Base-by-base conservation (phyloP, 169 alveolate genomes). In the Plasmodium coatneyi region DNA sequence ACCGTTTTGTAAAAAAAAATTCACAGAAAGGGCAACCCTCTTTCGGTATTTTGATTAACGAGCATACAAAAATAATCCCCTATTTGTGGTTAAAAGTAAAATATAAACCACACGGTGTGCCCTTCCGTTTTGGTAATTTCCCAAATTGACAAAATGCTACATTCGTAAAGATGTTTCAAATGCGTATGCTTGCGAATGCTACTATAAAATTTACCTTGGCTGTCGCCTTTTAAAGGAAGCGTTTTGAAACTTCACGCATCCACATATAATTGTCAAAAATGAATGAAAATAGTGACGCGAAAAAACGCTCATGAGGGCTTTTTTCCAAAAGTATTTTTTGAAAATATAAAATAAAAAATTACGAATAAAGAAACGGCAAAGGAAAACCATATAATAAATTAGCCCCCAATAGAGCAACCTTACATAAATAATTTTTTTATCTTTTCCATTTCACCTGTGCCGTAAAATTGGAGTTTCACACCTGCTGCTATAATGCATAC, bases 241-340 rank as follows among this genome's bases (percentile, higher is more conserved):
- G 30, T 56, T 56, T 19, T 56, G 32, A 56, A 56, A 56, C 72
- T 56, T 56, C 32, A 56, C 10, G 22, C 72, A 56, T 56, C 30
- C 72, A 56, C 72, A 10, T 1, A 43, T 32, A 32, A 43, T 43
- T 43, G 16, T 9, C 72, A 56, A 56, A 22, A 56, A 56, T 14
- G 72, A 19, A 80, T 22, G 34, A n/a, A 28, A 56, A 83, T 66
- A n/a, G 71, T 83, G 25, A 83, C 32, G 71, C 32, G 25, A 56
- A 56, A 56, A 56, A 56, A 56, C 1, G 30, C 22, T 19, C 60
- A 10, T 56, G 46, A 66, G 70, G 79, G 34, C 60, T 36, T 82
- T 78, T 41, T 10, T 70, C 43, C 34, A 56, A 56, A 56, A n/a
- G 30, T 56, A 32, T 56, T 56, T 22, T 56, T 22, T 56, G 28